Percentiles rank a stretch among this genome's conserved stretches.
Conservation (phyloP, 2,329 filamentous ascomycete species). For the Zymoseptoria pseudotritici region DNA sequence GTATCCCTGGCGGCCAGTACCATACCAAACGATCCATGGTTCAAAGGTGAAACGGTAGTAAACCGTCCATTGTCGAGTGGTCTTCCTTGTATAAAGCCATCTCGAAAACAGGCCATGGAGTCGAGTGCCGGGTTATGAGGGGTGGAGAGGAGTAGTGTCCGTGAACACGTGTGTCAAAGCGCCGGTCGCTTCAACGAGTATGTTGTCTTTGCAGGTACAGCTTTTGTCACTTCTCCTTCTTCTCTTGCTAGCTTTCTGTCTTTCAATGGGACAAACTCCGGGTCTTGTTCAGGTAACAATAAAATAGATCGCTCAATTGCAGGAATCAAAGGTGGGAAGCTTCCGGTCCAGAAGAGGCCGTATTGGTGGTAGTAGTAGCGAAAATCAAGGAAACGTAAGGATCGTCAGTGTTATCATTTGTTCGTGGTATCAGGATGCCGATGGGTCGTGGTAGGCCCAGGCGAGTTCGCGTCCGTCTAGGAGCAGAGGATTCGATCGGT, state of each 20-base stretch:
- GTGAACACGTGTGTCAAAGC: slow-evolving; percentile 7
- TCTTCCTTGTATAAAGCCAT: slow-evolving; percentile 70
- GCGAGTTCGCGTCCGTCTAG: slow-evolving; percentile 18
- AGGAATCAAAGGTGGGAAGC: not conserved
- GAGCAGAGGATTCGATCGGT: slow-evolving; percentile 10
- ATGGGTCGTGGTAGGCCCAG: slow-evolving; percentile 6
- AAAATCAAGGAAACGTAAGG: slow-evolving; percentile 26
- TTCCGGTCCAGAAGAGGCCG: not conserved
- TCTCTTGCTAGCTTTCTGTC: not conserved
- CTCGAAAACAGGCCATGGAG: slow-evolving; percentile 76
- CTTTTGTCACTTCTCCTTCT: slow-evolving; percentile 1
- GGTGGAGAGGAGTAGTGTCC: slow-evolving; percentile 6
- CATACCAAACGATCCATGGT: slow-evolving; percentile 98
- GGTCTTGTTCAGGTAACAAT: slow-evolving; percentile 17
- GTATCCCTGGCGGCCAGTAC: slow-evolving; percentile 87
- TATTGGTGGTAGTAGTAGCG: slow-evolving; percentile 5
- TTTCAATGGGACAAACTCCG: slow-evolving; percentile 8
- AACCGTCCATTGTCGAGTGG: slow-evolving; percentile 77
- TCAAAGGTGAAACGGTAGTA: slow-evolving; percentile 84
- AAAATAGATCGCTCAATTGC: slow-evolving; percentile 17
- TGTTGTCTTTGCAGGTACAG: not conserved
- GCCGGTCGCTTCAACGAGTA: not conserved
- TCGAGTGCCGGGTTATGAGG: slow-evolving; percentile 6
- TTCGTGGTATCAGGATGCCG: slow-evolving; percentile 11
- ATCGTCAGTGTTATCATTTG: slow-evolving; percentile 24